Base-by-base conservation (phyloP, 2,329 filamentous ascomycete species). In the Dothiorella sarmentorum region DNA sequence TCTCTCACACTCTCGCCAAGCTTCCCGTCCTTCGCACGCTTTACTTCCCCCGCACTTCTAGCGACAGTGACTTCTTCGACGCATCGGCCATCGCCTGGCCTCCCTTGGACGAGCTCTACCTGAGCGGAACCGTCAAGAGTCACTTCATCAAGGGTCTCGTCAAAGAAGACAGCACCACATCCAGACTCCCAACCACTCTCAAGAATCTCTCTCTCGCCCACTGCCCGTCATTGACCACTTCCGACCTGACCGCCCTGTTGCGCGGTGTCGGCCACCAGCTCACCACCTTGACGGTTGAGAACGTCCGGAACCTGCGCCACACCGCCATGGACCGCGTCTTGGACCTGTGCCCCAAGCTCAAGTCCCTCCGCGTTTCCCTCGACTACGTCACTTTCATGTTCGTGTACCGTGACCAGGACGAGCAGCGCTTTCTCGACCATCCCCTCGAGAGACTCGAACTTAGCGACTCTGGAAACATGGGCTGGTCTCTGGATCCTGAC, bases 1-100 rank as follows among this genome's bases (percentile, higher is more conserved):
- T 86, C 13, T 78, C 82, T 61, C 77, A 78, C 47, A 77, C 81
- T 0, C 67, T 84, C 6, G 71, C 72, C n/a, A 68, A 75, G 26
- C 73, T 86, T 18, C 35, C 65, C 2, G 69, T 71, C 7, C 71
- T 86, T 5, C 66, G 66, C 5, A 69, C 70, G 2, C 72, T 86
- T 7, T 73, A 72, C 47, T 72, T 83, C 15, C 80, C 79, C 1
- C 69, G 73, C 13, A 62, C 69, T 63, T 62, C 70, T 61, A 59
- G 66, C 63, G 63, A 76, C 64, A 62, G 67, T 64, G 20, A 63
- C 66, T 67, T 13, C 68, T 68, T 62, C 61, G 49, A 63, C 2
- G 60, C 56, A 15, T 64, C 65, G 49, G 68, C 68, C 35, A 62
- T 73, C 10, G 62, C 65, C 26, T 81, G 78, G 78, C 78, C 79